phyloP scores from a whole-genome alignment of 2,329 filamentous ascomycete genomes.

The Talaromyces funiculosus region DNA sequence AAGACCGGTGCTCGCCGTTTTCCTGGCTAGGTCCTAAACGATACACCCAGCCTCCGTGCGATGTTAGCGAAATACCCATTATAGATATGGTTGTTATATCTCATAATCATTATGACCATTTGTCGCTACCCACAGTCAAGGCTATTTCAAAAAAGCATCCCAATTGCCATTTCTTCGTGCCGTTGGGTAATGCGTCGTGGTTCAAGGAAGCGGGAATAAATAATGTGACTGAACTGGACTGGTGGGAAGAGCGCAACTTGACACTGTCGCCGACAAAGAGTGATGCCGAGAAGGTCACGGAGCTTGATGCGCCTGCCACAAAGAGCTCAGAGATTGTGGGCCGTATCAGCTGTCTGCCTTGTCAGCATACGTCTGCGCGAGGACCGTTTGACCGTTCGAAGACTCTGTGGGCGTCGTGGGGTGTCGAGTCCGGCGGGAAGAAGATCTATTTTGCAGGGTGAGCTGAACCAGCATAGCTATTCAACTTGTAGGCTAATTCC shows the following conservation, averaged over 20 bases:
- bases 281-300: conserved; percentile 19
- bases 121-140: conserved; percentile 69
- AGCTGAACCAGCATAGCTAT: conserved; percentile 16
- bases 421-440: conserved; percentile 63
- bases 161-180: conserved; percentile 80
- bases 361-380: conserved; percentile 74
- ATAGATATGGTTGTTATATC: conserved; percentile 62
- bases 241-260: conserved; percentile 85
- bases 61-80: conserved; percentile 67
- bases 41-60: conserved; percentile 71
- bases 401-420: conserved; percentile 88
- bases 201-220: conserved; percentile 64
- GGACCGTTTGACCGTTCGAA: conserved; percentile 62
- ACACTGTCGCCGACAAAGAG: conserved; percentile 47
- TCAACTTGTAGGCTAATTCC: conserved; percentile 21
- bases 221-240: conserved; percentile 84
- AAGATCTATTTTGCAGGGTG: conserved; percentile 77
- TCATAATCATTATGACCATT: conserved; percentile 90
- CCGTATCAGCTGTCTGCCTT: conserved; percentile 70
- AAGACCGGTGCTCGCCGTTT: conserved; percentile 76
- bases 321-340: conserved; percentile 55
- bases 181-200: conserved; percentile 76
- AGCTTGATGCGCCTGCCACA: not conserved
- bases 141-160: conserved; percentile 67
- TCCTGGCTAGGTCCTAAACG: conserved; percentile 66